Evolutionary conservation across 2,329 filamentous ascomycete species (phyloP), one percentile per base, ranked within the genome.

Genomic region (Pyrenophora seminiperda): DNA sequence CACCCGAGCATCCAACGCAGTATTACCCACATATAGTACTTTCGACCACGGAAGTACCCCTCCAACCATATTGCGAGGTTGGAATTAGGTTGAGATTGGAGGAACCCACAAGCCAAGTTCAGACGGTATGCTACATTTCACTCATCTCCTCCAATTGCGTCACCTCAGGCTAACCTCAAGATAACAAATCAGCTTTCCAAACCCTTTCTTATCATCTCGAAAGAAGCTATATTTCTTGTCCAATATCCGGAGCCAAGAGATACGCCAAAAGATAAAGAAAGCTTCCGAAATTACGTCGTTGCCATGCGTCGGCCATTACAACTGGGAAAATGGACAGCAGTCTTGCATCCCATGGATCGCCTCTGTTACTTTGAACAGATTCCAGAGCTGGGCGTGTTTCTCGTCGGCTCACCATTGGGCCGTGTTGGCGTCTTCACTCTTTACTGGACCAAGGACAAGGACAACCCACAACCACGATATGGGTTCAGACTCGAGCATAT

Each of bases 331-430:
- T 44, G 42, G 38, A n/a, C 39, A 3, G 29, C 18, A 33, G 34
- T 6, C 31, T 53, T 14, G 38, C 31, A 34, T 64, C 73, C 11
- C 50, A n/a, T 47, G 18, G 61, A 85, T 56, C 80, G 84, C 6
- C 72, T 90, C 17, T 86, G 81, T 71, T 84, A 89, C 78, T 72
- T 84, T 30, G 74, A 80, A 0, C 79, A 85, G 41, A 83, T 92
- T 1, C 86, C 87, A 0, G 85, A 89, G 59, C 76, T 94, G 1
- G 86, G 80, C n/a, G 75, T 91, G 11, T 81, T 91, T 7, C 76
- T 90, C 3, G 75, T 87, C 1, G 89, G 81, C 0, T 86, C 85
- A 9, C 80, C 85, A n/a, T 81, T 80, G 39, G 89, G 89, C 0
- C 79, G 84, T 7, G 87, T 84, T 0, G 79, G 81, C 1, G 74